Percentiles rank a stretch among this genome's conserved stretches.
Evolutionary conservation across 2,329 filamentous ascomycete genomes (phyloP).

Genomic region (Didymellaceae sp.): DNA sequence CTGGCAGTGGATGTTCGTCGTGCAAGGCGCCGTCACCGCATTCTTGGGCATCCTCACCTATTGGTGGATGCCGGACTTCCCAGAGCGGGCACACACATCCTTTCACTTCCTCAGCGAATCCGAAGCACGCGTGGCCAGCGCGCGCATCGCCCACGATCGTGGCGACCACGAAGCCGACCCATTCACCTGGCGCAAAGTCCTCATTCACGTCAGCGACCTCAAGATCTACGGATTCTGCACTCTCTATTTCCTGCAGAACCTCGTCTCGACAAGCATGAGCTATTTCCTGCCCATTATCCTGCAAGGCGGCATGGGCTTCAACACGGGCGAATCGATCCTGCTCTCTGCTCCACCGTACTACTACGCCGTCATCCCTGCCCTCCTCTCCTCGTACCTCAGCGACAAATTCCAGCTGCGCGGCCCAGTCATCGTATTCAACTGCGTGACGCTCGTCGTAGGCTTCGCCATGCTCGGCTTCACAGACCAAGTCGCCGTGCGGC

Average conservation of each 20-base stretch:
- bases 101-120: constrained; percentile 63
- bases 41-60: constrained; percentile 67
- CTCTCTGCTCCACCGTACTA: constrained; percentile 73
- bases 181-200: constrained; percentile 63
- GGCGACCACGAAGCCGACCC: constrained; percentile 64
- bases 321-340: constrained; percentile 58
- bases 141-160: constrained; percentile 66
- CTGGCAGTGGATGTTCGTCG: constrained; percentile 74
- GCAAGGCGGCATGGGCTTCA: constrained; percentile 55
- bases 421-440: constrained; percentile 70
- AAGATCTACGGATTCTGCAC: constrained; percentile 70
- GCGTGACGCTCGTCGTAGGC: constrained; percentile 65
- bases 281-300: constrained; percentile 72
- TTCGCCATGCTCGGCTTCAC: constrained; percentile 71
- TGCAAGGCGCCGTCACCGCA: constrained; percentile 67
- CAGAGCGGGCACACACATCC: constrained; percentile 64
- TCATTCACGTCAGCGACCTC: constrained; percentile 63
- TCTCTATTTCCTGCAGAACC: constrained; percentile 71
- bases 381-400: constrained; percentile 67
- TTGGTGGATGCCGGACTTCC: constrained; percentile 76
- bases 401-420: constrained; percentile 67
- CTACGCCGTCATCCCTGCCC: constrained; percentile 68
- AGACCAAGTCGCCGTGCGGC: constrained; percentile 65
- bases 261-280: constrained; percentile 68
- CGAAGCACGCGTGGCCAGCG: constrained; percentile 63